Evolutionary conservation across 208 protist species (phyloP).

Genomic region (Leishmania braziliensis): DNA sequence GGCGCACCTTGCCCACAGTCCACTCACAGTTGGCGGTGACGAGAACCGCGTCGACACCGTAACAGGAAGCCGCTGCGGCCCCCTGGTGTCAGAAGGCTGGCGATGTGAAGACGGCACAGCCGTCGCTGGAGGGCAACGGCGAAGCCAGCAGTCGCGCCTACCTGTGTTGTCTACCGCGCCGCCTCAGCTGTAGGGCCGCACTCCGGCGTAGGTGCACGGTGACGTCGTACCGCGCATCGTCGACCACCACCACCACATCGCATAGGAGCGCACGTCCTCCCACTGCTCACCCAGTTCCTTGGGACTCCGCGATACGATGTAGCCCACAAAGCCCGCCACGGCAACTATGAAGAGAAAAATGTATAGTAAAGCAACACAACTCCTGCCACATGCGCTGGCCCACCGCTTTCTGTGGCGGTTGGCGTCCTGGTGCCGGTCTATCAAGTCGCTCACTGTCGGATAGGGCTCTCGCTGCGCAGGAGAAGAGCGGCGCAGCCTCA

Average conservation of each 20-base stretch:
- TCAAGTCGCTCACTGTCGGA: no score
- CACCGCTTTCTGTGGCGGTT: not conserved
- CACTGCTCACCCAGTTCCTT: conserved; percentile 36
- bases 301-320: conserved; percentile 12
- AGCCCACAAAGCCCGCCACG: conserved; percentile 5
- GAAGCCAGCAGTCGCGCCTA: conserved; percentile 28
- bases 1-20: conserved; percentile 18
- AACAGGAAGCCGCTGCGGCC: not conserved
- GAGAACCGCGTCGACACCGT: conserved; percentile 2
- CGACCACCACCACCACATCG: conserved; percentile 24
- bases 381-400: no score
- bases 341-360: conserved; percentile 1
- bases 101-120: not conserved
- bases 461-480: not conserved
- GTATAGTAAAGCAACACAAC: conserved; percentile 5
- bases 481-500: not conserved
- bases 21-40: conserved; percentile 15
- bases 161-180: conserved; percentile 15
- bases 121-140: conserved; percentile 25
- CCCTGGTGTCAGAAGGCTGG: not conserved
- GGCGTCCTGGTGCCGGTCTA: not conserved
- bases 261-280: conserved; percentile 31
- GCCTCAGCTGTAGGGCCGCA: conserved; percentile 37
- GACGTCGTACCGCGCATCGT: conserved; percentile 6
- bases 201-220: conserved; percentile 37